Evolutionary conservation across 106 monocot species (phyloP).

Genomic region (Dioscorea zingiberensis): DNA sequence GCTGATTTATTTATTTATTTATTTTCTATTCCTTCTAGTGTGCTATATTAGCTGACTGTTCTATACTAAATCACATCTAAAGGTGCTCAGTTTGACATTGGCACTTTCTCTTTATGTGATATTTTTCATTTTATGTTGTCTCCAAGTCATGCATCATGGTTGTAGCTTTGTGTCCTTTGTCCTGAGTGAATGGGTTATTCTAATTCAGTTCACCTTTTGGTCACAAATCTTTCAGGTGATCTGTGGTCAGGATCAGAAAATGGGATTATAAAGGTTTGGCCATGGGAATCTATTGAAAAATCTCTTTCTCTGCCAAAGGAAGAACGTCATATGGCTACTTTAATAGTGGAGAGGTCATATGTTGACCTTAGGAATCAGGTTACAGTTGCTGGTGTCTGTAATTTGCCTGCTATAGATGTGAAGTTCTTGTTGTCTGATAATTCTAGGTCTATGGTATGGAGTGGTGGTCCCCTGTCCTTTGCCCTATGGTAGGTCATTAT

Average conservation of each 20-base stretch:
- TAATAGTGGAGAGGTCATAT: constrained; percentile 72
- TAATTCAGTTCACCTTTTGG: neutral
- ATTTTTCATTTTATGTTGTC: neutral
- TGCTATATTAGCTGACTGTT: neutral
- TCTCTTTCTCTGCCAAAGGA: constrained; percentile 61
- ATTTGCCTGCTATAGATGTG: constrained; percentile 64
- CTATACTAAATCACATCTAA: neutral
- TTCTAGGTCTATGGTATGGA: constrained; percentile 73
- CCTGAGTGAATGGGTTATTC: neutral
- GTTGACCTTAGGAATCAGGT: constrained; percentile 72
- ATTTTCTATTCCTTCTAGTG: too few relatives aligned
- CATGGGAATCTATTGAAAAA: constrained; percentile 83
- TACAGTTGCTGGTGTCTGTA: constrained; percentile 62
- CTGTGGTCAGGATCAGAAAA: constrained; percentile 88
- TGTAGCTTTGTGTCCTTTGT: neutral
- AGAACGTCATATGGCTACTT: constrained; percentile 70
- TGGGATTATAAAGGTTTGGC: constrained; percentile 82
- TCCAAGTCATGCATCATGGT: neutral
- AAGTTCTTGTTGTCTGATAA: constrained; percentile 71
- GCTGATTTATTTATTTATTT: too few relatives aligned
- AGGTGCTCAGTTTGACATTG: neutral
- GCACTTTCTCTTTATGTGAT: neutral
- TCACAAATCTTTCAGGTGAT: constrained; percentile 55
- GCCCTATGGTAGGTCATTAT: constrained; percentile 64
- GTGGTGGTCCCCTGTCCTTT: constrained; percentile 51